Evolutionary conservation across 768 basidiomycete species (phyloP).

Genomic region (Calocybe indica): DNA sequence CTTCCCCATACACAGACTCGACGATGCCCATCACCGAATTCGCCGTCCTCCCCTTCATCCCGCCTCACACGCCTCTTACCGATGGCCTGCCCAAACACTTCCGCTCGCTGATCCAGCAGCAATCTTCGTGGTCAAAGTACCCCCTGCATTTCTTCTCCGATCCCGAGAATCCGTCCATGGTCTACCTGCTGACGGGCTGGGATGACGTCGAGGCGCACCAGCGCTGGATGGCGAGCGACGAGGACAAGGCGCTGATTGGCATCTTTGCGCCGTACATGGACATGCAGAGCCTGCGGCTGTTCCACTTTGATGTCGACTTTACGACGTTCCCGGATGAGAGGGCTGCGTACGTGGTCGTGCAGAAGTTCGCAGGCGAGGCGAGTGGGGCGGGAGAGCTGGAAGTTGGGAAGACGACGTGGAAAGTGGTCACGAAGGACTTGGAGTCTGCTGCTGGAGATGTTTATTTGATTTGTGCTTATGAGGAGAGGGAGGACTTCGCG

Average conservation of each 20-base stretch:
- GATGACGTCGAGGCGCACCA: background rate
- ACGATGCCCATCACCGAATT: background rate
- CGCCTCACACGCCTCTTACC: background rate
- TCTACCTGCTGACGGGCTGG: background rate
- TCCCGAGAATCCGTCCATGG: background rate
- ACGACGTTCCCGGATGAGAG: no score
- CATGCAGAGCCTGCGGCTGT: background rate
- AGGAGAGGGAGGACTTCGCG: no score
- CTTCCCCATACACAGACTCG: background rate
- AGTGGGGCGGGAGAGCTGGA: no score
- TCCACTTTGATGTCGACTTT: background rate
- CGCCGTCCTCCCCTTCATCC: background rate
- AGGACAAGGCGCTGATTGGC: background rate
- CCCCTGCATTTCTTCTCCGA: background rate
- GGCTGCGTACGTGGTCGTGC: no score
- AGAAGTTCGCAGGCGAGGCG: no score
- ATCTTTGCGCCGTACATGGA: background rate
- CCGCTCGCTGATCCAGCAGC: background rate
- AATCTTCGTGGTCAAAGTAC: background rate
- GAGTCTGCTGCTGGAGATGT: no score
- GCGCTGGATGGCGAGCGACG: background rate
- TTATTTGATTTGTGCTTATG: no score
- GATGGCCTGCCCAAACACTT: background rate
- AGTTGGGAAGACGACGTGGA: no score
- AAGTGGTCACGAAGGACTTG: no score